phyloP scores from a whole-genome alignment of 139 green algal species.

The Micractinium conductrix region DNA sequence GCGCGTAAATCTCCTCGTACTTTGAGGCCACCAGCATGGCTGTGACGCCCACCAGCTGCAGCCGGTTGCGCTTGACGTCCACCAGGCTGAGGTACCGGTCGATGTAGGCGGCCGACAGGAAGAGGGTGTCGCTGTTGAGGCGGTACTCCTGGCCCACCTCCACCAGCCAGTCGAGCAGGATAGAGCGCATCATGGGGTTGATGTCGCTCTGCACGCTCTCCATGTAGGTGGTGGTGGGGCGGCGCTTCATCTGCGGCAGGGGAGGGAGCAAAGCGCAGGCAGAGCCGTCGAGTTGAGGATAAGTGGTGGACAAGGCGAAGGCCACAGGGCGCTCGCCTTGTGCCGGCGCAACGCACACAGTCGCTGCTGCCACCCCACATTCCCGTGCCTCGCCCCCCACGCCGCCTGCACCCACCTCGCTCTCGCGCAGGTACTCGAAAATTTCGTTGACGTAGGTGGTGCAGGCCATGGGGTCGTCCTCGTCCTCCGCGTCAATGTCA shows the following conservation, averaged over 20 bases:
- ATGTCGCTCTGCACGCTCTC: constrained; percentile 87
- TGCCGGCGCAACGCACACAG: neutral
- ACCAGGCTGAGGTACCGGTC: constrained; percentile 87
- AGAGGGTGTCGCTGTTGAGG: constrained; percentile 92
- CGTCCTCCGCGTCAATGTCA: constrained; percentile 76
- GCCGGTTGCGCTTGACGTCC: constrained; percentile 52
- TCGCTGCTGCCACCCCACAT: neutral
- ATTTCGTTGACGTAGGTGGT: constrained; percentile 80
- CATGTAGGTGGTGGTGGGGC: constrained; percentile 78
- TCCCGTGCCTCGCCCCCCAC: no score
- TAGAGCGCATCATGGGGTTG: constrained; percentile 90
- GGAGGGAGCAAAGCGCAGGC: no score
- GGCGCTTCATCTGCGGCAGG: constrained; percentile 57
- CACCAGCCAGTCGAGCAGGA: constrained; percentile 98
- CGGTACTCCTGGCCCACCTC: constrained; percentile 95
- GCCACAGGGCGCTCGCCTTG: no score
- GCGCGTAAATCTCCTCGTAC: constrained; percentile 98
- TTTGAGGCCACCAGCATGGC: constrained; percentile 96
- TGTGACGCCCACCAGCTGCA: constrained; percentile 90
- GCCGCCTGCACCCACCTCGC: constrained; percentile 25
- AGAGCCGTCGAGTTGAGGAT: no score
- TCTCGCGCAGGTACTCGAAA: constrained; percentile 72
- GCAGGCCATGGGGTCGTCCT: constrained; percentile 78
- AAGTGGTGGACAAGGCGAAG: no score
- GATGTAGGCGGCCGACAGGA: constrained; percentile 87